Base-by-base conservation (phyloP, 129 eudicot species). In the Erigeron canadensis region DNA sequence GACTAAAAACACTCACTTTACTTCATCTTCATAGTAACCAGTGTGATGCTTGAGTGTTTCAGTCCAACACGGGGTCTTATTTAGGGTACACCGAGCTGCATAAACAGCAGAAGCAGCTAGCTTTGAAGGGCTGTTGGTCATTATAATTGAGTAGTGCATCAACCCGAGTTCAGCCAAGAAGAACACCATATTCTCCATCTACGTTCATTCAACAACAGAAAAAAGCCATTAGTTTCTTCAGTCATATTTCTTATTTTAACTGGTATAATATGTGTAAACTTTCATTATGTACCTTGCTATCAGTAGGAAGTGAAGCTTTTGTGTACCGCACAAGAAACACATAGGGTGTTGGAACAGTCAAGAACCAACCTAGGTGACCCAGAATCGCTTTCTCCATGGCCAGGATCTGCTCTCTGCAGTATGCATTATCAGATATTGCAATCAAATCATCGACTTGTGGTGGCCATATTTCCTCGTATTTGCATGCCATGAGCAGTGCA, bases 391-490 rank as follows among this genome's bases (percentile, higher is more conserved):
- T 93, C 86, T 93, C 98, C 98, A 89, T 93, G 2, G 62, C 65
- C 13, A 89, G 84, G 43, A 93, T 82, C 46, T 93, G 89, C 23
- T 87, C 95, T 46, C 89, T 78, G 0, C 62, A 66, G 76, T 87
- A 93, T 6, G 96, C 95, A 34, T 82, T 85, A 79, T 93, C 95
- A 0, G 98, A 87, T 70, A 93, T 86, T 1, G 79, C 85, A 13
- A 87, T 80, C 65, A 93, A 84, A 68, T 93, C 98, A 39, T 58
- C 79, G 38, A 93, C 96, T 85, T 93, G 96, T 0, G 96, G 96
- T 42, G 98, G 95, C 98, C 98, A 93, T 17, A 93, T 93, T 67
- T 93, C 98, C 79, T 93, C 98, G 45, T 93, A 93, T 63, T 93
- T 93, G 87, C 87, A 85, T 1, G 98, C 95, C 38, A 89, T 76